Evolutionary conservation across 1,284 basidiomycete species (phyloP), one percentile per base, ranked within the genome.

Genomic region (Puccinia polysora): DNA sequence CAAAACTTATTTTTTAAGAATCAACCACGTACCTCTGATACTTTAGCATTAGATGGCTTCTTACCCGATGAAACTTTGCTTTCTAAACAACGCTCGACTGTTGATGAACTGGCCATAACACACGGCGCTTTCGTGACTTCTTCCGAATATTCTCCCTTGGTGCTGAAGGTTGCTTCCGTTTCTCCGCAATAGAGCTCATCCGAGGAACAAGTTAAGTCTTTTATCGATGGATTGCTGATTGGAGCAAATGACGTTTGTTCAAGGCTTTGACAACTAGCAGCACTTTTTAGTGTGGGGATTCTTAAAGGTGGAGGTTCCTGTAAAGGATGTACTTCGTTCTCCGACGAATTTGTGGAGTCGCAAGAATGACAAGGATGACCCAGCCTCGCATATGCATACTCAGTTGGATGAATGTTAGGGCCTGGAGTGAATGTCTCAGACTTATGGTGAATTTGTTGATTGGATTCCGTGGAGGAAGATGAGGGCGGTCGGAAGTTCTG

Each of bases 1-100:
- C n/a, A n/a, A n/a, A n/a, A n/a, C n/a, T n/a, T n/a, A n/a, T n/a
- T n/a, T n/a, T n/a, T n/a, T n/a, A n/a, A n/a, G n/a, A n/a, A n/a
- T n/a, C n/a, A n/a, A n/a, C n/a, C n/a, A n/a, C n/a, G n/a, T n/a
- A 58, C 56, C 56, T 58, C 56, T 38, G 56, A 58, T 58, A 58
- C 56, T 58, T 58, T 58, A 14, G 40, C 0, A 23, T 38, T 58
- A 23, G 56, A 58, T 23, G 56, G 34, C 36, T 58, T 58, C 56
- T 38, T 58, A 38, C 56, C 56, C 15, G 56, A 38, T 20, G 18
- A n/a, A n/a, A 38, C 12, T 40, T 40, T 58, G 10, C 34, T 5
- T 40, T 40, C 25, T 10, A 38, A 14, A 12, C 34, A 58, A 23
- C n/a, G 56, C 34, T 58, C 56, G 20, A 38, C 36, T 15, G 23